Evolutionary conservation across 139 green algal species (phyloP), one percentile per base, ranked within the genome.

Genomic region (Astrephomene gubernaculifera): DNA sequence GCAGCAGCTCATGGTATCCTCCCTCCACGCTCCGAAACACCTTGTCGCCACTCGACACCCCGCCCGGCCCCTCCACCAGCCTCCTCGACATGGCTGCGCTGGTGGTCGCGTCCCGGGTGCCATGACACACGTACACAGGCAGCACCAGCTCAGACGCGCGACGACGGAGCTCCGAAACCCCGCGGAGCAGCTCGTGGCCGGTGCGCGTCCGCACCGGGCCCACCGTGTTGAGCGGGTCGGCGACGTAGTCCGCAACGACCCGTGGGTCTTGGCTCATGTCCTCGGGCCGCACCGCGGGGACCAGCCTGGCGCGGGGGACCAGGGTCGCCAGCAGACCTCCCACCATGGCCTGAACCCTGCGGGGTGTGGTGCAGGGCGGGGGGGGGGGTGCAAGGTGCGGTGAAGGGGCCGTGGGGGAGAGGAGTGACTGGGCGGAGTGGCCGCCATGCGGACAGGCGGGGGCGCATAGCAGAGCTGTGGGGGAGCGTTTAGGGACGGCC

Each of bases 311-410:
- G 36, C 82, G 81, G 0, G 94, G 94, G 1, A 94, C 31, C 3
- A 96, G 41, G 0, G 61, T 22, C 6, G 91, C 83, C 63, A 97
- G 65, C 63, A 96, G 27, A 33, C 61, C 79, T 44, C 94, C 91
- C 39, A 97, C 29, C 0, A 83, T 73, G 0, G 94, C 93, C 70
- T 96, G 94, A 29, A 93, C 57, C 84, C 93, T 95, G 85, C 49
- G 53, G 14, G 10, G 14, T 19, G 49, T 5, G 49, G 5, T 10
- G 52, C 35, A 70, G 38, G 64, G 44, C 2, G 12, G 41, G 25
- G 3, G 27, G 12, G 69, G 27, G 17, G 22, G 5, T 43, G 41
- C 21, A n/a, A n/a, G 41, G 2, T 21, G 33, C 8, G 7, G 49
- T 1, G 33, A 52, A 25, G 5, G 22, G 53, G 53, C 1, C 27